Conservation (phyloP, 768 basidiomycete genomes). For the Tricholoma saponaceum region DNA sequence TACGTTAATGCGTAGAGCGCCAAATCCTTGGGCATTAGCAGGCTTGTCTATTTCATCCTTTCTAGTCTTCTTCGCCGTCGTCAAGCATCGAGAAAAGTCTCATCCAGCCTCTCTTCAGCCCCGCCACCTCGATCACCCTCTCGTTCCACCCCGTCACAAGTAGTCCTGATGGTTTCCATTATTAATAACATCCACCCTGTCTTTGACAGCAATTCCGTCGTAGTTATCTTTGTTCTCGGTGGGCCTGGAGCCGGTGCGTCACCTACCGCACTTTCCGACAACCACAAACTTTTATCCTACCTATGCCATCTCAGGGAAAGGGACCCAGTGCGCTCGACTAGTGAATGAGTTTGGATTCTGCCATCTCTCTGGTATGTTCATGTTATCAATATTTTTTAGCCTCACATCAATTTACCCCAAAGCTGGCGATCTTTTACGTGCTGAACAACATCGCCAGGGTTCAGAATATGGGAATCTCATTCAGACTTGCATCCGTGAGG, state of each 20-base stretch:
- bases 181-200: constrained; percentile 43
- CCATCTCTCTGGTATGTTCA: constrained; percentile 80
- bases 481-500: constrained; percentile 83
- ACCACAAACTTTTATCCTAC: neutral
- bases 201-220: constrained; percentile 72
- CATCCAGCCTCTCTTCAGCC: constrained; percentile 60
- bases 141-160: constrained; percentile 56
- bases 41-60: constrained; percentile 55
- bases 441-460: constrained; percentile 85
- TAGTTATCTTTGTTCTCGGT: constrained; percentile 92
- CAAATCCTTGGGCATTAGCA: constrained; percentile 62
- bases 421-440: constrained; percentile 98
- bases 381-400: neutral
- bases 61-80: constrained; percentile 50
- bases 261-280: neutral
- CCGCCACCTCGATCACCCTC: constrained; percentile 60
- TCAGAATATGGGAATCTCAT: constrained; percentile 84
- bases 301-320: constrained; percentile 68
- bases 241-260: constrained; percentile 88
- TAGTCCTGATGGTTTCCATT: constrained; percentile 31
- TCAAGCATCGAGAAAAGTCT: constrained; percentile 52
- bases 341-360: constrained; percentile 84
- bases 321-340: constrained; percentile 86
- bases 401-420: constrained; percentile 10
- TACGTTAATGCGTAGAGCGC: constrained; percentile 31